A percentile compares a stretch with the other conserved stretches of the same genome.
Evolutionary conservation across 495 filamentous ascomycete species (phyloP).

Genomic region (Annulohypoxylon nitens): DNA sequence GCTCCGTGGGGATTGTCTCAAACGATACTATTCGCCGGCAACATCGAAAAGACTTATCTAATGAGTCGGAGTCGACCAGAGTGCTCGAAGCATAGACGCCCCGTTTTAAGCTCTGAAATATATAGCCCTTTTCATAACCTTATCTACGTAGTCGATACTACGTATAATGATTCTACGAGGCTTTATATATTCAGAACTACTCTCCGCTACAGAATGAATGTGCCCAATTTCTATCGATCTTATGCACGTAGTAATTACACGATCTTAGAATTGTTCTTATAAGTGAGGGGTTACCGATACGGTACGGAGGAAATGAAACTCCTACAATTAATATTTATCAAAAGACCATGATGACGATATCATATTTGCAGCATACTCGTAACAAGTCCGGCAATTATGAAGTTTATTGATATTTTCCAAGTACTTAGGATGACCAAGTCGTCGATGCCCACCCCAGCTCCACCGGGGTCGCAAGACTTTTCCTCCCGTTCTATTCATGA

Average conservation of each 20-base stretch:
- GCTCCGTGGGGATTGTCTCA: not conserved
- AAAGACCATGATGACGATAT: not conserved
- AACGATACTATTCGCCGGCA: not conserved
- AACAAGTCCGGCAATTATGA: constrained; percentile 7
- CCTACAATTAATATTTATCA: no score
- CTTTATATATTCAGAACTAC: no score
- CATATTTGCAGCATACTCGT: not conserved
- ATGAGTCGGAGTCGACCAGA: not conserved
- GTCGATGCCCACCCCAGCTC: constrained; percentile 2
- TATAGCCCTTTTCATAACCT: not conserved
- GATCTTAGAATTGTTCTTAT: no score
- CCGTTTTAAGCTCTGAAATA: not conserved
- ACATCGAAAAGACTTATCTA: not conserved
- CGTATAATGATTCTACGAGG: no score
- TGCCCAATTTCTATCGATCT: no score
- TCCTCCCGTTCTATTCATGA: constrained; percentile 24
- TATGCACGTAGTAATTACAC: no score
- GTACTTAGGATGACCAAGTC: not conserved
- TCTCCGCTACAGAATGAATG: no score
- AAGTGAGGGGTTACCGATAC: no score
- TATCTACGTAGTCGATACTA: no score
- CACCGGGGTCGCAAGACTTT: constrained; percentile 4
- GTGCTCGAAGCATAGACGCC: no score
- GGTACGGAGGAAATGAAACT: no score
- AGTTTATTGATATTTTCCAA: constrained; percentile 19